These are phyloP conservation scores for Nakaseomyces kungkrabaensis DNA, from an alignment of 1,139 yeast genomes.

Conservation along the genomic window DNA sequence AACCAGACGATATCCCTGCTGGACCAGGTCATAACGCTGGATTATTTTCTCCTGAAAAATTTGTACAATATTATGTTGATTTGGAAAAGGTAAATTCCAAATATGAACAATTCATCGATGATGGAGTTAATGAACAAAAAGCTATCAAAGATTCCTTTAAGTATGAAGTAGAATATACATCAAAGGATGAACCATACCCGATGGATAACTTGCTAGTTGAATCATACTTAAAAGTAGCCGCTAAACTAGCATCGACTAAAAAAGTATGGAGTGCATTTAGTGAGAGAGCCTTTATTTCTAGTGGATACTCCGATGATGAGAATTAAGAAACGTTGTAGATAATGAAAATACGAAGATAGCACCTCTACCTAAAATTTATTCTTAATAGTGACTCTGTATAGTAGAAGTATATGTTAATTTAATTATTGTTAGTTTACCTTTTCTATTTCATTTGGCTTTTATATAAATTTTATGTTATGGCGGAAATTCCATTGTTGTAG, in stretches of 20 bases:
- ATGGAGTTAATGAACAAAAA: constrained; percentile 14
- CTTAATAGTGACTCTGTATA: too few relatives aligned
- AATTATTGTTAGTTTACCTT: too few relatives aligned
- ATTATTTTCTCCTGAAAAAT: constrained; percentile 59
- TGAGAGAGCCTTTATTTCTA: constrained; percentile 49
- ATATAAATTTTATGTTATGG: too few relatives aligned
- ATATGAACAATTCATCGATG: constrained; percentile 12
- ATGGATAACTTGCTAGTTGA: constrained; percentile 48
- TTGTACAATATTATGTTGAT: constrained; percentile 65
- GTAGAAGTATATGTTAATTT: too few relatives aligned
- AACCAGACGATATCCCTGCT: constrained; percentile 42
- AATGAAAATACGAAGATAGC: too few relatives aligned
- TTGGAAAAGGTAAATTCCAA: constrained; percentile 42
- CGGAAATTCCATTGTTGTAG: too few relatives aligned
- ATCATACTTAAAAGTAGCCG: constrained; percentile 51
- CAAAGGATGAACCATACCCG: constrained; percentile 49
- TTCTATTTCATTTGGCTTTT: too few relatives aligned
- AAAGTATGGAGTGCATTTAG: constrained; percentile 33
- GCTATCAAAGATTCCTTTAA: constrained; percentile 37
- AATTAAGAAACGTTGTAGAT: neutral
- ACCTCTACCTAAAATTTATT: too few relatives aligned
- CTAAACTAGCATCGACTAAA: constrained; percentile 37
- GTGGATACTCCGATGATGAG: constrained; percentile 46
- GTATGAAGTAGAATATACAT: constrained; percentile 59
- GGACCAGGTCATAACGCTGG: constrained; percentile 76